A percentile compares a stretch with the other conserved stretches of the same genome.
Evolutionary conservation across 805 yeast species (phyloP).

Genomic region (Myxozyma sirexii): DNA sequence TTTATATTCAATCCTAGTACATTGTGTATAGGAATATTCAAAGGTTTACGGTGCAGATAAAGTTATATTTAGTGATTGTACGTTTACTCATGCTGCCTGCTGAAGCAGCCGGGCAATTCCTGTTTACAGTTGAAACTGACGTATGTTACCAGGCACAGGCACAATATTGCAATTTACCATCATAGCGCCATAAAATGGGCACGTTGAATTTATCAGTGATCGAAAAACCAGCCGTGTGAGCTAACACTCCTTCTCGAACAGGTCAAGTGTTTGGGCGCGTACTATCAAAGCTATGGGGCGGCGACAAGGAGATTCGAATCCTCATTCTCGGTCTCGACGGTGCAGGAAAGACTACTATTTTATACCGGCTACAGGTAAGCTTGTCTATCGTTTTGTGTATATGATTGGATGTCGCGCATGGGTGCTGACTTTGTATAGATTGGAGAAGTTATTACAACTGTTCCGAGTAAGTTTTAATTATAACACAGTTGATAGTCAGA

Average conservation of each 20-base stretch:
- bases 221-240: background rate
- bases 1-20: background rate
- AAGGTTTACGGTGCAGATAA: background rate
- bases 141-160: too few species aligned
- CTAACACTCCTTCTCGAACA: slow-evolving; percentile 18
- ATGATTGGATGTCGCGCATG: background rate
- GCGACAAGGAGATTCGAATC: slow-evolving; percentile 67
- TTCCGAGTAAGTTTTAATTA: slow-evolving; percentile 58
- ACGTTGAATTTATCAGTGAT: background rate
- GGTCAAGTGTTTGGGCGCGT: slow-evolving; percentile 89
- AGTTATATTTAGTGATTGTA: background rate
- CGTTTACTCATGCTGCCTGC: too few species aligned
- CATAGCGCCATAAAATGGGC: background rate
- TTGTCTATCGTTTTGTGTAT: slow-evolving; percentile 51
- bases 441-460: slow-evolving; percentile 82
- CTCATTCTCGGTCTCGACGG: slow-evolving; percentile 91
- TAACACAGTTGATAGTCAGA: background rate
- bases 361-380: slow-evolving; percentile 74
- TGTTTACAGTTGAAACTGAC: too few species aligned
- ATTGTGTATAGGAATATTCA: background rate
- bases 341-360: slow-evolving; percentile 93
- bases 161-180: too few species aligned
- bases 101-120: background rate
- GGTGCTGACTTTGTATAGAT: slow-evolving; percentile 41
- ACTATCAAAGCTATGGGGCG: slow-evolving; percentile 86